These are phyloP conservation scores for Podospora sp. DNA, from an alignment of 495 filamentous ascomycete genomes.

Conservation along the genomic window DNA sequence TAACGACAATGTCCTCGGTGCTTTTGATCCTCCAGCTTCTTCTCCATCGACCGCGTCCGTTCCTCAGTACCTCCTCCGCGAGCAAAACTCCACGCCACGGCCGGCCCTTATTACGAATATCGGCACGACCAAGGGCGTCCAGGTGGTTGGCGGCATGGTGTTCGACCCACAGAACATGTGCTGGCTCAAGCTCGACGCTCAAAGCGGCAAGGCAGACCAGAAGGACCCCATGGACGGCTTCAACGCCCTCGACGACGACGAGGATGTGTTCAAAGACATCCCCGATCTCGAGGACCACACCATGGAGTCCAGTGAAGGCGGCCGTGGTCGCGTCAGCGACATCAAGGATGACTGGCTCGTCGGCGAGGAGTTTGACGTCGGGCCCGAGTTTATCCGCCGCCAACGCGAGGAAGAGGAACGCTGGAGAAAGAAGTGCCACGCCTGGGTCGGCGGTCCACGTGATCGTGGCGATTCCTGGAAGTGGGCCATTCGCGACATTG, in stretches of 20 bases:
- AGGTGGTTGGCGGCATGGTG: constrained; percentile 93
- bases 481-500: constrained; percentile 53
- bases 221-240: constrained; percentile 70
- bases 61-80: constrained; percentile 51
- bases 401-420: constrained; percentile 89
- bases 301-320: constrained; percentile 42
- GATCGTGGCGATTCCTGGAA: constrained; percentile 50
- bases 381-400: constrained; percentile 86
- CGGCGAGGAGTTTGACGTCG: constrained; percentile 96
- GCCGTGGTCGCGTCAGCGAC: constrained; percentile 50
- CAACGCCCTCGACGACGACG: constrained; percentile 70
- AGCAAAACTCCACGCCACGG: constrained; percentile 65
- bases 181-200: constrained; percentile 75
- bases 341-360: constrained; percentile 79
- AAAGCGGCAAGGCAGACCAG: constrained; percentile 40
- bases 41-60: constrained; percentile 51
- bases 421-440: constrained; percentile 81
- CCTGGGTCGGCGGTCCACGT: constrained; percentile 61
- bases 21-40: constrained; percentile 66
- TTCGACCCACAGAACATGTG: constrained; percentile 96
- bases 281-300: constrained; percentile 56
- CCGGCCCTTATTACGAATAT: constrained; percentile 95
- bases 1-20: constrained; percentile 79
- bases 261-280: constrained; percentile 58
- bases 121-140: constrained; percentile 71